Evolutionary conservation across 2,329 filamentous ascomycete genomes (phyloP), one percentile per base, ranked within the genome.

Genomic region (Ceratocystis diversiconidia): DNA sequence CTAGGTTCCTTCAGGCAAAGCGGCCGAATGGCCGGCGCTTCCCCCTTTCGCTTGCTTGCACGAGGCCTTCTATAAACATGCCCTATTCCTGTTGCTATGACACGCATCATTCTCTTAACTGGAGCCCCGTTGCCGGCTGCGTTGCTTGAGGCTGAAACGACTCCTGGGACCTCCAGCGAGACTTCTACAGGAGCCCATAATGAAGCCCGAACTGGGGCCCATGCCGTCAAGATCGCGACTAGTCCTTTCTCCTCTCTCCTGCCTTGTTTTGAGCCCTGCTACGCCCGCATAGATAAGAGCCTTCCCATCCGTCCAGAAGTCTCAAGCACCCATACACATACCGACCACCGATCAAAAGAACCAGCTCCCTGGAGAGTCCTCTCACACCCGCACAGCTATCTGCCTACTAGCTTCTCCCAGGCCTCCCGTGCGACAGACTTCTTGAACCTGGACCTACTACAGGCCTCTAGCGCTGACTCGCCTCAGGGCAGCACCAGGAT

Each of bases 341-440:
- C 15, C 30, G 55, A 59, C 30, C 5, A 6, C 15, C 17, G 15
- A 6, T 6, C 55, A 30, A 12, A 28, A 19, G 32, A 25, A 15
- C 44, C 50, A 10, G 59, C 66, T 3, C 25, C 50, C 15, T 68
- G 66, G 66, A 64, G 66, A 55, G 63, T 61, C 22, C 43, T 68
- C 5, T 52, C 61, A 22, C 61, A 64, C 8, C 52, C 61, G 6
- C 50, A 50, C 46, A 46, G 41, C 5, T 55, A 50, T 19, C 61
- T 66, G 15, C 41, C 22, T 3, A 64, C 66, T 5, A 61, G 64
- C 48, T 25, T 64, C 15, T 65, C 66, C 10, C 66, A 67, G 32
- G 19, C 28, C 48, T 44, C 48, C 19, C 32, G n/a, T 30, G 28
- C 32, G 30, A 36, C 55, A 28, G 28, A n/a, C 46, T 62, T 62